Conservation (phyloP, 208 protist species). For the Trypanosoma melophagium region DNA sequence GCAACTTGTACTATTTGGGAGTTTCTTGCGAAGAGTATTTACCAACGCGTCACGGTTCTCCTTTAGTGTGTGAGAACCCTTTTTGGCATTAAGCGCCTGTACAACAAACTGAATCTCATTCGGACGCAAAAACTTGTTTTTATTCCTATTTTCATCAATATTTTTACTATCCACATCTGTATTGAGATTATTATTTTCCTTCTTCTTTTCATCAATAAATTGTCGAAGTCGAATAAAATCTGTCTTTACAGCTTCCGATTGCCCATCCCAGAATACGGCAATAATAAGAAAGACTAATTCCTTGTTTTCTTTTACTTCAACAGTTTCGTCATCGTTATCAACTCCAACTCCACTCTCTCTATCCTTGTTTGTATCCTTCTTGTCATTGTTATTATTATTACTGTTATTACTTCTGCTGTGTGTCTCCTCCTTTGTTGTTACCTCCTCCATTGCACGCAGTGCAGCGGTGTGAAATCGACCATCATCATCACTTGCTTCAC, state of each 20-base stretch:
- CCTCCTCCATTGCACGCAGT: slow-evolving; percentile 2
- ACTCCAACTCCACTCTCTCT: too few relatives aligned
- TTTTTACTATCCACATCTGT: background rate
- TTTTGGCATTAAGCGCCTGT: slow-evolving; percentile 82
- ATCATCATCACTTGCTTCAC: background rate
- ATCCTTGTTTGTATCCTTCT: background rate
- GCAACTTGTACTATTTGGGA: slow-evolving; percentile 11
- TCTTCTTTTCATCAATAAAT: slow-evolving; percentile 32
- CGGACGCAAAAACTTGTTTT: background rate
- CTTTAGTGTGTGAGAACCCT: slow-evolving; percentile 57
- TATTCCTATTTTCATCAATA: background rate
- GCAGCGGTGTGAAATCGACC: slow-evolving; percentile 8
- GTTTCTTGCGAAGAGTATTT: slow-evolving; percentile 58
- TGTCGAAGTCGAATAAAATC: slow-evolving; percentile 61
- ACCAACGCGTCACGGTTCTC: slow-evolving; percentile 63
- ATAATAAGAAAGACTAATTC: slow-evolving; percentile 47
- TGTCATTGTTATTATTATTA: too few relatives aligned
- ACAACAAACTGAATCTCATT: slow-evolving; percentile 59
- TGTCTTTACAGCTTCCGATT: slow-evolving; percentile 49
- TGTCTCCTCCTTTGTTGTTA: background rate
- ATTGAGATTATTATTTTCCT: background rate
- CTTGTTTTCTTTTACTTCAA: background rate
- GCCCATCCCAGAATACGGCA: slow-evolving; percentile 74
- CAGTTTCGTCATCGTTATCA: background rate
- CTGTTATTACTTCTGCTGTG: too few relatives aligned